Percentiles rank a stretch among this genome's conserved stretches.
phyloP scores from a whole-genome alignment of 768 basidiomycete species.

The Mycena rebaudengoi region DNA sequence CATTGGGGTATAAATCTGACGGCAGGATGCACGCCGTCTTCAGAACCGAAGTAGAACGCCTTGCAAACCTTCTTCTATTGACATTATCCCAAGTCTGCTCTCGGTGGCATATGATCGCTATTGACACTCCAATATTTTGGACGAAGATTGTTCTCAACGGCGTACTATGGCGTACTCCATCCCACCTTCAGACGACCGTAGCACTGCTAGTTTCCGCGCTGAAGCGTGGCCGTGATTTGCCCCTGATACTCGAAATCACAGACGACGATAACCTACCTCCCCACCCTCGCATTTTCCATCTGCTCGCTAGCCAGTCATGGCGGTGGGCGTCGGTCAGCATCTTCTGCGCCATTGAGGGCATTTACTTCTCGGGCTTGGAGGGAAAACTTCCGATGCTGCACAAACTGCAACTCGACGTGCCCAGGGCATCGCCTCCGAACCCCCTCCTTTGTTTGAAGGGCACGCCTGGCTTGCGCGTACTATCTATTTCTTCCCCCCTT shows the following conservation, averaged over 20 bases:
- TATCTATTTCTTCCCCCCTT: constrained; percentile 6
- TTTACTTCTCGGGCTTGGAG: constrained; percentile 7
- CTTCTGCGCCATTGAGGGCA: constrained; percentile 10
- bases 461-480: constrained; percentile 5
- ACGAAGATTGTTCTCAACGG: constrained; percentile 7
- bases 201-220: constrained; percentile 8
- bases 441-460: constrained; percentile 6
- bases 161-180: constrained; percentile 3
- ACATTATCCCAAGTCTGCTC: constrained; percentile 15
- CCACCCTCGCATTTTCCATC: constrained; percentile 8
- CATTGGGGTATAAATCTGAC: constrained; percentile 5
- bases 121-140: constrained; percentile 12
- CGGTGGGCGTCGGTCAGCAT: constrained; percentile 9
- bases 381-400: constrained; percentile 9
- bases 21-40: background rate
- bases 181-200: background rate
- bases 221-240: constrained; percentile 4
- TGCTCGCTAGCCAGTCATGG: constrained; percentile 4
- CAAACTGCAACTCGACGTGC: constrained; percentile 1
- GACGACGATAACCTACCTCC: background rate
- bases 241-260: constrained; percentile 3
- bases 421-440: constrained; percentile 4
- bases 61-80: constrained; percentile 7
- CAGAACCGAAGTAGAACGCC: constrained; percentile 1
- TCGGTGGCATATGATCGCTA: constrained; percentile 3